Percentiles rank a stretch among this genome's conserved stretches.
Conservation (phyloP, 2,329 filamentous ascomycete genomes). For the Ascochyta clinopodiicola region DNA sequence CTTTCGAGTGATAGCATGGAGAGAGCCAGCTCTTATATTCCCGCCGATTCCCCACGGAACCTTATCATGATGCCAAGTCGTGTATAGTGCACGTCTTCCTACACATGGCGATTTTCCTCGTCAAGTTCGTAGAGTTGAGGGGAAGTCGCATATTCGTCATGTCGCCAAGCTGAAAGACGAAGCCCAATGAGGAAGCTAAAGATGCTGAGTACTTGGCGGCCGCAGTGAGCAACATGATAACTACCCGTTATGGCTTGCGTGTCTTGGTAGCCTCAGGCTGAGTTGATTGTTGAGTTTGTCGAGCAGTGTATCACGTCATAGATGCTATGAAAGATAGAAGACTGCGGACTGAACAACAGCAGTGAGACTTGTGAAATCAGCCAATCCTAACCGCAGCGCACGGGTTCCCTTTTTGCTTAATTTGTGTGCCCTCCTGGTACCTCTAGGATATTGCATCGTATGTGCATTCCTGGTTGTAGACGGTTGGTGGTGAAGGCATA, state of each 20-base stretch:
- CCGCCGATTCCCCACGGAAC: background rate
- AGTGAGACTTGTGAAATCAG: too few relatives aligned
- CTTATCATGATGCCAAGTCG: background rate
- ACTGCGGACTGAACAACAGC: too few relatives aligned
- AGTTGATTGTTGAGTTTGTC: background rate
- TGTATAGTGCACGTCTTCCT: background rate
- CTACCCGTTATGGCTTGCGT: conserved; percentile 5
- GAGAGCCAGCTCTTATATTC: background rate
- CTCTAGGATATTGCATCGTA: background rate
- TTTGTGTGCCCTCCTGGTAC: background rate
- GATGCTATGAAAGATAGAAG: background rate
- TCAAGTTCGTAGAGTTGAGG: conserved; percentile 7
- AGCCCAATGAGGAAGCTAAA: conserved; percentile 28
- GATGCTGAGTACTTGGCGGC: conserved; percentile 14
- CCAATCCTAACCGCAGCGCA: too few relatives aligned
- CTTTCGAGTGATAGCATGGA: background rate
- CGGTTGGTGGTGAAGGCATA: background rate
- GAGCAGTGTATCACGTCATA: conserved; percentile 1
- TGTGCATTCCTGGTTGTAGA: background rate
- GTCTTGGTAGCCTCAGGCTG: conserved; percentile 2
- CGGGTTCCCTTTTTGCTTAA: background rate
- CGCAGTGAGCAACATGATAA: conserved; percentile 2
- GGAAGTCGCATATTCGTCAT: conserved; percentile 23
- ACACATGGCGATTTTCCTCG: background rate
- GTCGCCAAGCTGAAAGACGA: conserved; percentile 21